These are phyloP conservation scores for Parachlorella kessleri DNA, from an alignment of 139 green algal genomes.

Conservation along the genomic window DNA sequence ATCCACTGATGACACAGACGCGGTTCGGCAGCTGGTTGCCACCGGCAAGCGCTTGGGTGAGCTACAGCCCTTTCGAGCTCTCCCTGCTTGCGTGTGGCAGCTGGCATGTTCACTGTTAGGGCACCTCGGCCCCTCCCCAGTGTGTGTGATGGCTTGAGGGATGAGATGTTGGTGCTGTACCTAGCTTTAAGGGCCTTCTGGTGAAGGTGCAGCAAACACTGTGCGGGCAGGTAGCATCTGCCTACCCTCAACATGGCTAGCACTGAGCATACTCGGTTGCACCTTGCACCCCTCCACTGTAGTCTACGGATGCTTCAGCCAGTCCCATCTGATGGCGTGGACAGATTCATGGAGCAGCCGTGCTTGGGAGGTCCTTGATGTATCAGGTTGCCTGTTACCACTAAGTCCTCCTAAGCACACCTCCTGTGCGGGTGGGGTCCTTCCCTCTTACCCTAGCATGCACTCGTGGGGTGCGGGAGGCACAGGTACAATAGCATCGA, in stretches of 20 bases:
- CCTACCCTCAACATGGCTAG: too few species aligned
- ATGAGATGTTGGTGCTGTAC: too few species aligned
- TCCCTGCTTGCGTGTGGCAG: neutral
- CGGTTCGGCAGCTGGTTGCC: neutral
- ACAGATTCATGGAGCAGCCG: too few species aligned
- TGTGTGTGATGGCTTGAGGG: slow-evolving; percentile 5
- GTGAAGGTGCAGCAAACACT: too few species aligned
- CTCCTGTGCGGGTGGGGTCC: neutral
- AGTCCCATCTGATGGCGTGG: too few species aligned
- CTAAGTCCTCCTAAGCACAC: neutral
- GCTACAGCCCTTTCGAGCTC: neutral
- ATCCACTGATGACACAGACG: neutral
- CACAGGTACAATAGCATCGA: neutral
- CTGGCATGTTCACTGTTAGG: neutral
- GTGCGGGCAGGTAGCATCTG: too few species aligned
- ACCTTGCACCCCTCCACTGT: too few species aligned
- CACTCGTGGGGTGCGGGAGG: neutral
- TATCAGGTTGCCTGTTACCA: too few species aligned
- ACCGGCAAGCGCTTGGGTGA: neutral
- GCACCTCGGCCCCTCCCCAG: neutral
- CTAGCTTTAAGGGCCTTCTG: too few species aligned
- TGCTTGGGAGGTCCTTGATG: too few species aligned
- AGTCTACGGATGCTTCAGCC: too few species aligned
- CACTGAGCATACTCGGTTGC: too few species aligned
- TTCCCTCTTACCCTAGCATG: neutral